Evolutionary conservation across 768 basidiomycete genomes (phyloP).

Genomic region (Kwoniella pini): DNA sequence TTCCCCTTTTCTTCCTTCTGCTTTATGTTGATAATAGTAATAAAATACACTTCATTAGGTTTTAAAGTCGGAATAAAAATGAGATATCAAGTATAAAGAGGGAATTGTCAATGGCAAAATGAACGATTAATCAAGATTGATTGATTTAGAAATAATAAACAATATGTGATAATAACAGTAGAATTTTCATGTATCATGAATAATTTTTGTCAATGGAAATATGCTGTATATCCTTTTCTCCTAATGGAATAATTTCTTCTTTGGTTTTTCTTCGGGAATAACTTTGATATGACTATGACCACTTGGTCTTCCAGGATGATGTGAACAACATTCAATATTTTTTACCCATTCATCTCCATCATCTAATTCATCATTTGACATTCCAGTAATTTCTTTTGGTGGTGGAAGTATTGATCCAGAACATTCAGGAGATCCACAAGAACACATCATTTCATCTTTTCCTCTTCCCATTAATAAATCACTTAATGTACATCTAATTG

Average conservation of each 20-base stretch:
- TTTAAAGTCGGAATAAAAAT: no score
- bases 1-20: no score
- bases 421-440: conserved; percentile 62
- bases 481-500: conserved; percentile 84
- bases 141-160: no score
- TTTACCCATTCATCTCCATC: conserved; percentile 87
- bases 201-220: no score
- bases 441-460: conserved; percentile 76
- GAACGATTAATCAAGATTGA: no score
- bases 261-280: conserved; percentile 50
- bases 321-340: conserved; percentile 60
- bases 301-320: conserved; percentile 28
- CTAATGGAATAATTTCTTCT: conserved; percentile 55
- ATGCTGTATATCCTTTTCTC: no score
- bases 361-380: conserved; percentile 56
- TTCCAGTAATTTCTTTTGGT: conserved; percentile 55
- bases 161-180: no score
- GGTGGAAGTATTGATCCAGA: conserved; percentile 58
- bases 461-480: conserved; percentile 82
- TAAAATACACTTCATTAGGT: no score
- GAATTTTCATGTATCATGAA: no score
- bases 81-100: no score
- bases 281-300: conserved; percentile 53
- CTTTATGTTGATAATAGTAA: no score
- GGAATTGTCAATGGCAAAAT: no score